Evolutionary conservation across 805 yeast species (phyloP).

Genomic region (Suhomyces sp.): DNA sequence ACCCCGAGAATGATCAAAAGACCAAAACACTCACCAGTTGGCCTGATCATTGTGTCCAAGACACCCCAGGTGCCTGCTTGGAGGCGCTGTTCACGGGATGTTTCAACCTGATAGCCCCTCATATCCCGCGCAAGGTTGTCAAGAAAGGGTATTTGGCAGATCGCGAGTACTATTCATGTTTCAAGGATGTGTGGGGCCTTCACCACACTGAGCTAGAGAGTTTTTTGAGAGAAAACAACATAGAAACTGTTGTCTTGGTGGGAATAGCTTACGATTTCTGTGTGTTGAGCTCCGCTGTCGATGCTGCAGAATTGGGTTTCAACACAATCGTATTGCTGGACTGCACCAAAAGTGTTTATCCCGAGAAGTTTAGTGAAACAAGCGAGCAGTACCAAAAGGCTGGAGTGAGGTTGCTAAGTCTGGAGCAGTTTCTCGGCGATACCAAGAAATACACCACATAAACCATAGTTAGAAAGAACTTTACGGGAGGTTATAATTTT

Average conservation of each 20-base stretch:
- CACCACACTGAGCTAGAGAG: slow-evolving; percentile 64
- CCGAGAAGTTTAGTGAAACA: slow-evolving; percentile 35
- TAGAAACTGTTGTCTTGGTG: slow-evolving; percentile 64
- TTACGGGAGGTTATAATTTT: too few species aligned
- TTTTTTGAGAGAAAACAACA: slow-evolving; percentile 42
- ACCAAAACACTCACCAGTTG: slow-evolving; percentile 54
- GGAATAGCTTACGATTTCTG: slow-evolving; percentile 90
- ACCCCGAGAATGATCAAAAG: slow-evolving; percentile 42
- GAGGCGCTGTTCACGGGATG: slow-evolving; percentile 46
- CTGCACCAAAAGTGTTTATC: slow-evolving; percentile 54
- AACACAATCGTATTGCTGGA: slow-evolving; percentile 58
- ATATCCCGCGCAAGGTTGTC: slow-evolving; percentile 43
- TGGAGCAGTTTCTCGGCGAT: background rate
- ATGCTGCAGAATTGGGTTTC: slow-evolving; percentile 60
- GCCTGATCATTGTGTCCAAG: slow-evolving; percentile 91
- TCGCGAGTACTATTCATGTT: slow-evolving; percentile 86
- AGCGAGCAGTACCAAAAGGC: slow-evolving; percentile 29
- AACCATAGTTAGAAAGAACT: background rate
- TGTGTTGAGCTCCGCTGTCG: slow-evolving; percentile 73
- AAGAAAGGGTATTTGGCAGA: slow-evolving; percentile 70
- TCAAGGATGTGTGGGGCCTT: slow-evolving; percentile 72
- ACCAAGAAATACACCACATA: background rate
- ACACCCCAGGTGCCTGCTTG: slow-evolving; percentile 61
- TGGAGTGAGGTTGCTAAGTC: slow-evolving; percentile 31
- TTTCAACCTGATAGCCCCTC: slow-evolving; percentile 25